Percentiles rank a stretch among this genome's conserved stretches.
These are phyloP conservation scores for Tricholoma bakamatsutake DNA, from an alignment of 768 basidiomycete genomes.

Conservation along the genomic window DNA sequence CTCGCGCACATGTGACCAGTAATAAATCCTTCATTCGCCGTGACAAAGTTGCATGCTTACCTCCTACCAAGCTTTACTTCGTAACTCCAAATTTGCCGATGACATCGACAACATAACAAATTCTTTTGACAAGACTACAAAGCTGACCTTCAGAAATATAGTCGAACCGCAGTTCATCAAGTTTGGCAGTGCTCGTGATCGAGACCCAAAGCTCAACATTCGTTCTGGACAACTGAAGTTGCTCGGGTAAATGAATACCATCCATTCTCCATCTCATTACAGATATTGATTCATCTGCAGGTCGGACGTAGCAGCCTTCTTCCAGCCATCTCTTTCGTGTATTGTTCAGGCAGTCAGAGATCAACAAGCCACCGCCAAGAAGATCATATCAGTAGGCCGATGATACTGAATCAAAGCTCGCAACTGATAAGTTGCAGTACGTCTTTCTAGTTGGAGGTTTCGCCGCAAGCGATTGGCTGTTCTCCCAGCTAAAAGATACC, in stretches of 20 bases:
- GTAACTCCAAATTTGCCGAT: constrained; percentile 31
- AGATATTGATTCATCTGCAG: constrained; percentile 6
- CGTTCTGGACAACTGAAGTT: constrained; percentile 41
- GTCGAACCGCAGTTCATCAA: constrained; percentile 35
- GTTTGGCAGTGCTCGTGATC: constrained; percentile 37
- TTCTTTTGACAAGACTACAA: constrained; percentile 42
- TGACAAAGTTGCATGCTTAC: neutral
- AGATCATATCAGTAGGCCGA: constrained; percentile 13
- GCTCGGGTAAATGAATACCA: constrained; percentile 17
- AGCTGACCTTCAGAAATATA: constrained; percentile 31
- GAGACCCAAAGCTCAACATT: constrained; percentile 31
- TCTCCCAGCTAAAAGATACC: constrained; percentile 19
- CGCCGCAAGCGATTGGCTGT: constrained; percentile 39
- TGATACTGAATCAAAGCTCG: too few relatives aligned
- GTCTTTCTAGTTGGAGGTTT: constrained; percentile 42
- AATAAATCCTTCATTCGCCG: neutral
- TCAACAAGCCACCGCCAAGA: constrained; percentile 6
- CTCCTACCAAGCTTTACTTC: constrained; percentile 26
- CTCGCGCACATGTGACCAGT: constrained; percentile 32
- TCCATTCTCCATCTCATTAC: neutral
- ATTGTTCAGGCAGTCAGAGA: constrained; percentile 16
- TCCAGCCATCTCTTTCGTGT: constrained; percentile 20
- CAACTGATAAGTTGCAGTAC: constrained; percentile 16
- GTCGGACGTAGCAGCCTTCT: constrained; percentile 19
- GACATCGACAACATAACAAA: constrained; percentile 34